These are phyloP conservation scores for Rosa rugosa DNA, from an alignment of 306 rosid genomes.

Conservation along the genomic window DNA sequence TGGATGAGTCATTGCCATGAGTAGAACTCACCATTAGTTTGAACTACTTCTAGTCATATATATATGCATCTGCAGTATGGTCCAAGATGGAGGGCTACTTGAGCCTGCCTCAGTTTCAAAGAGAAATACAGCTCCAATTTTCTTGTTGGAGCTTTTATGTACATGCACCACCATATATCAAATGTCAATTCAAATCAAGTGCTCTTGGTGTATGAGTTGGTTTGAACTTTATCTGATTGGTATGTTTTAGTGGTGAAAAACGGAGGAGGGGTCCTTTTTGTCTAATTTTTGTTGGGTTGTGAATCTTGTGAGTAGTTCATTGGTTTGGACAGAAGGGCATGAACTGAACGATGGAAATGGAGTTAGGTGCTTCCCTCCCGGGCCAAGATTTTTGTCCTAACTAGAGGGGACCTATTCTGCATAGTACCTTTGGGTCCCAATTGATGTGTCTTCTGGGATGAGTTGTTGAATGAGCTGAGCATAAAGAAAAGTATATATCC, in stretches of 20 bases:
- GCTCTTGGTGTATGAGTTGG: background rate
- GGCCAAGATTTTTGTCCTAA: constrained; percentile 15
- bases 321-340: constrained; percentile 2
- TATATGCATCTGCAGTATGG: background rate
- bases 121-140: background rate
- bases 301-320: constrained; percentile 15
- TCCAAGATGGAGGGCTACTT: background rate
- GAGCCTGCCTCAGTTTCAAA: constrained; percentile 11
- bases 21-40: constrained; percentile 2
- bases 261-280: constrained; percentile 14
- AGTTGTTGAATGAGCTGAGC: background rate
- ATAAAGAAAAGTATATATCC: background rate
- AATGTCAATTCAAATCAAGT: constrained; percentile 9
- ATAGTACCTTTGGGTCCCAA: constrained; percentile 24
- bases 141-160: background rate
- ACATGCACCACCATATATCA: constrained; percentile 7
- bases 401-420: constrained; percentile 30
- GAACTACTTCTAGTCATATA: background rate
- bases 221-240: background rate
- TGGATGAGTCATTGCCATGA: background rate
- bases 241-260: constrained; percentile 22
- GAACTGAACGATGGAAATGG: constrained; percentile 9
- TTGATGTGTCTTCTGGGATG: constrained; percentile 17
- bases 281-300: constrained; percentile 20
- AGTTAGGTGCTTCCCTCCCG: constrained; percentile 4